Base-by-base conservation (phyloP, 2,329 filamentous ascomycete species). In the Nigrospora osmanthi region DNA sequence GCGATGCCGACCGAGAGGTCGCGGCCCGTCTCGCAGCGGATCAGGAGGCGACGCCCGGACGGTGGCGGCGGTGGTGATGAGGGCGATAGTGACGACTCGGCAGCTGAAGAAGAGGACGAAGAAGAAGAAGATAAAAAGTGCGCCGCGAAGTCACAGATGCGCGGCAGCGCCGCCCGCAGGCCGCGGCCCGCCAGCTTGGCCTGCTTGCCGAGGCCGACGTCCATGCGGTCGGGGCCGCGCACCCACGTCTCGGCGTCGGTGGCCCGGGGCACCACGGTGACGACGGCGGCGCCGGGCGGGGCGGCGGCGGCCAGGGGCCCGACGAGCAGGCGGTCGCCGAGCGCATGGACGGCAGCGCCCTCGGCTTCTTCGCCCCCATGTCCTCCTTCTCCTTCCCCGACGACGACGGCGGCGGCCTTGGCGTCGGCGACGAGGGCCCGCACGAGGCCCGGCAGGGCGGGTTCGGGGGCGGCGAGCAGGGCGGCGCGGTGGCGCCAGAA, bases 1-100 rank as follows among this genome's bases (percentile, higher is more conserved):
- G 87, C 81, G 0, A 84, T 75, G 3, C 89, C 91, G 1, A 94
- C 76, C 0, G 89, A 85, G 11, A 95, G 65, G 57, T 97, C 90
- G 56, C 79, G 87, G 1, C 89, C 90, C 0, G 79, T 85, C 23
- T 84, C 78, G 59, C 90, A 95, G 6, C 80, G 78, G 6, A 95
- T 64, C 55, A 15, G 80, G 56, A 2, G 52, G 47, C 30, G 17
- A 45, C n/a, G 23, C 32, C 6, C 46, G 23, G 6, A 28, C 10
- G 23, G 23, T 28, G 23, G 23, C 7, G 19, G 19, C 10, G 23
- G 9, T 10, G 7, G 40, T 4, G 38, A 30, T 31, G 17, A 55
- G 15, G 28, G n/a, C 6, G 40, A n/a, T 10, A 17, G 14, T 15
- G 19, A 1, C 14, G 39, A n/a, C 51, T 34, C 14, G 13, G 35